phyloP scores from a whole-genome alignment of 805 yeast genomes.

The Hanseniaspora guilliermondii region DNA sequence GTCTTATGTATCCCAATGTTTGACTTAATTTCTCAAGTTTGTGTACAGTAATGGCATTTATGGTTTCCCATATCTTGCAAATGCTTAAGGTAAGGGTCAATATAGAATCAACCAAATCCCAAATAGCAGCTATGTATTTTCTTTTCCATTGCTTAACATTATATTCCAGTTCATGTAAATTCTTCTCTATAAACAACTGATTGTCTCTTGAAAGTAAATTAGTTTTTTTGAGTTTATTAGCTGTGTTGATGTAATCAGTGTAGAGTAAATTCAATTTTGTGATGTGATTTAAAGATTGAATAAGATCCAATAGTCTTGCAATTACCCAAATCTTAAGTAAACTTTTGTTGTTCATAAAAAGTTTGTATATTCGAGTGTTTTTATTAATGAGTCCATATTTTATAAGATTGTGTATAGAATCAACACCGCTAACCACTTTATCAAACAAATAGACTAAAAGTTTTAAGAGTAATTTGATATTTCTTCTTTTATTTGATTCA shows the following conservation, averaged over 20 bases:
- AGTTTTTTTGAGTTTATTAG: neutral
- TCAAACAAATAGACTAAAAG: neutral
- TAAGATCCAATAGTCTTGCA: neutral
- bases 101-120: neutral
- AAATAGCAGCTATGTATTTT: neutral
- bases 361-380: neutral
- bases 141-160: neutral
- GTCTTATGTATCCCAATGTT: neutral
- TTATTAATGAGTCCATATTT: constrained; percentile 1
- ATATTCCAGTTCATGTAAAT: neutral
- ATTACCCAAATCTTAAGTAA: neutral
- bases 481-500: neutral
- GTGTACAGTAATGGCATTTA: neutral
- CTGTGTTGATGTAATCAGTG: neutral
- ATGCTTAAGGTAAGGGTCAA: neutral
- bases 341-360: neutral
- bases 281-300: neutral
- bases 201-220: neutral
- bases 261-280: neutral
- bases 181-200: neutral
- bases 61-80: neutral
- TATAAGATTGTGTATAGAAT: neutral
- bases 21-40: neutral
- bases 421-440: neutral
- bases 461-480: neutral